These are phyloP conservation scores for Grifola frondosa DNA, from an alignment of 1,284 basidiomycete genomes.

Conservation along the genomic window DNA sequence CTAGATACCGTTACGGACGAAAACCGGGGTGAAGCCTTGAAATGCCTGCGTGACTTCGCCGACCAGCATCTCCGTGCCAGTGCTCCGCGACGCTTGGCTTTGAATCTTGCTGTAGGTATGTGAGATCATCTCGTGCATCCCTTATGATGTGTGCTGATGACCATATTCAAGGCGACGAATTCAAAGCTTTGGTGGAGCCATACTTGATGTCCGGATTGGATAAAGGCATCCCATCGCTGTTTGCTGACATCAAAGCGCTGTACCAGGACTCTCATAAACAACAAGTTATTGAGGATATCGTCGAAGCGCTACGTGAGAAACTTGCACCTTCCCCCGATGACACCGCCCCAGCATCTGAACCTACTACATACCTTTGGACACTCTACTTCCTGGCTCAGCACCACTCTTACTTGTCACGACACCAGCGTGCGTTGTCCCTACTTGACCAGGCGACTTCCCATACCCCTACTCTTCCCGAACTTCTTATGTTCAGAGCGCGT, in stretches of 20 bases:
- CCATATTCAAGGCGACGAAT: conserved; percentile 50
- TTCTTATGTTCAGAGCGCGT: conserved; percentile 83
- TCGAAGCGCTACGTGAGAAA: conserved; percentile 51
- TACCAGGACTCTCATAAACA: conserved; percentile 71
- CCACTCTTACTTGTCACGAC: conserved; percentile 65
- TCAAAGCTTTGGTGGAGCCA: conserved; percentile 62
- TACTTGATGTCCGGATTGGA: conserved; percentile 77
- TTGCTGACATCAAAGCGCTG: conserved; percentile 88
- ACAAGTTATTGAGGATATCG: conserved; percentile 68
- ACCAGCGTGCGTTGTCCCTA: conserved; percentile 62
- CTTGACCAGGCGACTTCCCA: conserved; percentile 74
- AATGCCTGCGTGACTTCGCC: conserved; percentile 59
- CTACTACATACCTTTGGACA: conserved; percentile 91
- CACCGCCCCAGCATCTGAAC: conserved; percentile 48
- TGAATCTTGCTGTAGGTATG: conserved; percentile 62
- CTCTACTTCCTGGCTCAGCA: conserved; percentile 96
- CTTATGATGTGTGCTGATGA: background rate
- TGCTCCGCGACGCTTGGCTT: conserved; percentile 72
- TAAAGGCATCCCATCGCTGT: conserved; percentile 93
- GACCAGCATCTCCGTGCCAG: conserved; percentile 65
- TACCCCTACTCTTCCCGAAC: conserved; percentile 92
- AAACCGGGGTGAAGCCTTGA: conserved; percentile 53
- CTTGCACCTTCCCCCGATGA: conserved; percentile 30
- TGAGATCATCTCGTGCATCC: too few relatives aligned
- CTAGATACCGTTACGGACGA: conserved; percentile 48